Conservation (phyloP, 1,284 basidiomycete species). For the Filobasidium uniguttulatum region DNA sequence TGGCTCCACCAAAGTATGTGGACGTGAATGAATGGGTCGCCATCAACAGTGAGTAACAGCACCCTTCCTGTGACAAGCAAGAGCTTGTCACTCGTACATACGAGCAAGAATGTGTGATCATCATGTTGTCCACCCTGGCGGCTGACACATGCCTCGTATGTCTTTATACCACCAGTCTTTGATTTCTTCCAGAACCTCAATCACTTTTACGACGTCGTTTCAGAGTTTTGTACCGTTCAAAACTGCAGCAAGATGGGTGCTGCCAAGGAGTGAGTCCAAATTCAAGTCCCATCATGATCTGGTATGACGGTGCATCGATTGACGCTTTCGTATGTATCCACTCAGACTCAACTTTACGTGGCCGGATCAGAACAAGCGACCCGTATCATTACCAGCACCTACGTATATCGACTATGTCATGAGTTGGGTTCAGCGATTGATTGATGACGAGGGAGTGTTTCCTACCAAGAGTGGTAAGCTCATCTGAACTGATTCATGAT, state of each 20-base stretch:
- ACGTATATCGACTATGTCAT: constrained; percentile 99
- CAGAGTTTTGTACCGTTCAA: constrained; percentile 84
- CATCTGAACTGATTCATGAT: background rate
- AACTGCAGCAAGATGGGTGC: constrained; percentile 90
- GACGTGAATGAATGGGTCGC: constrained; percentile 99
- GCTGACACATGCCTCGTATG: background rate
- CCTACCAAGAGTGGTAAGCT: constrained; percentile 79
- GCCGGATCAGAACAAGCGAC: constrained; percentile 90
- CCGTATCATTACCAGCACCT: constrained; percentile 82
- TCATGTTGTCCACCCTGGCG: background rate
- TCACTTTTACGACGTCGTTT: constrained; percentile 88
- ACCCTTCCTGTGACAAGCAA: background rate
- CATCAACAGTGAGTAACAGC: constrained; percentile 61
- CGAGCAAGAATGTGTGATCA: too few relatives aligned
- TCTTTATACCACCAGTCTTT: constrained; percentile 53
- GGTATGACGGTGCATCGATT: background rate
- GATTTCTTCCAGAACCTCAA: constrained; percentile 96
- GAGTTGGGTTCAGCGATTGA: constrained; percentile 91
- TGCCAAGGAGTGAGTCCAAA: constrained; percentile 61
- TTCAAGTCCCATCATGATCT: background rate
- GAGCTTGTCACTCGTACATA: too few relatives aligned
- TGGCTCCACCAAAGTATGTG: constrained; percentile 91
- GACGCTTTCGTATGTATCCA: background rate
- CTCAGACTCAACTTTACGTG: constrained; percentile 87
- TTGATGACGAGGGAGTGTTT: constrained; percentile 85